A percentile compares a stretch with the other conserved stretches of the same genome.
Conservation (phyloP, 106 monocot genomes). For the Gastrodia elata region DNA sequence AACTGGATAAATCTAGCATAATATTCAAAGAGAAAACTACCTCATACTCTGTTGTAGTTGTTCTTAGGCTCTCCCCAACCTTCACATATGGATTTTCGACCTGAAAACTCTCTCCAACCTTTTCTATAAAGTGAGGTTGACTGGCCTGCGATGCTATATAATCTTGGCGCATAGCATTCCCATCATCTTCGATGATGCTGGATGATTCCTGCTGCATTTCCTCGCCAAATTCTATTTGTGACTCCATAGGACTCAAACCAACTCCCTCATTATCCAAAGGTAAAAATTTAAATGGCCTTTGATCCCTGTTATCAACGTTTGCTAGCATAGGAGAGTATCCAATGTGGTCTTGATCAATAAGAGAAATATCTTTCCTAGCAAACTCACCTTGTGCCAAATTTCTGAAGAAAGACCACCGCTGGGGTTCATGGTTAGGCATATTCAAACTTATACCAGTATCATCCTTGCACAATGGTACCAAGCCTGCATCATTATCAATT, state of each 20-base stretch:
- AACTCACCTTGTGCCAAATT: constrained; percentile 85
- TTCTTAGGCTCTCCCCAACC: constrained; percentile 16
- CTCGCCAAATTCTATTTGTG: constrained; percentile 43
- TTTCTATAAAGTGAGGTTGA: constrained; percentile 22
- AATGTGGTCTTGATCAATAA: constrained; percentile 79
- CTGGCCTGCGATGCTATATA: constrained; percentile 29
- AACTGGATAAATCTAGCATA: neutral
- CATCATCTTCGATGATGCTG: constrained; percentile 19
- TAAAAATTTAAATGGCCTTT: constrained; percentile 25
- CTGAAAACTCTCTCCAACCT: constrained; percentile 30
- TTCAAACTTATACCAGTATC: constrained; percentile 72
- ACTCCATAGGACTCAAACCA: constrained; percentile 27
- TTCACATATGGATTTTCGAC: constrained; percentile 26
- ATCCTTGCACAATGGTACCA: constrained; percentile 28
- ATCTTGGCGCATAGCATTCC: constrained; percentile 18
- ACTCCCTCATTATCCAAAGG: constrained; percentile 20
- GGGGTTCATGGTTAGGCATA: constrained; percentile 68
- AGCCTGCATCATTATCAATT: constrained; percentile 32
- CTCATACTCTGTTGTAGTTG: constrained; percentile 52
- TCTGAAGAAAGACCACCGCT: constrained; percentile 89
- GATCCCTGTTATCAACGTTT: constrained; percentile 27
- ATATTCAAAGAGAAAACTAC: constrained; percentile 24
- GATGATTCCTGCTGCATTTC: constrained; percentile 33
- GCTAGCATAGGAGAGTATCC: constrained; percentile 22
- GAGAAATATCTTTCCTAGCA: constrained; percentile 63